Evolutionary conservation across 495 filamentous ascomycete genomes (phyloP).

Genomic region (Margaritispora aquatica): DNA sequence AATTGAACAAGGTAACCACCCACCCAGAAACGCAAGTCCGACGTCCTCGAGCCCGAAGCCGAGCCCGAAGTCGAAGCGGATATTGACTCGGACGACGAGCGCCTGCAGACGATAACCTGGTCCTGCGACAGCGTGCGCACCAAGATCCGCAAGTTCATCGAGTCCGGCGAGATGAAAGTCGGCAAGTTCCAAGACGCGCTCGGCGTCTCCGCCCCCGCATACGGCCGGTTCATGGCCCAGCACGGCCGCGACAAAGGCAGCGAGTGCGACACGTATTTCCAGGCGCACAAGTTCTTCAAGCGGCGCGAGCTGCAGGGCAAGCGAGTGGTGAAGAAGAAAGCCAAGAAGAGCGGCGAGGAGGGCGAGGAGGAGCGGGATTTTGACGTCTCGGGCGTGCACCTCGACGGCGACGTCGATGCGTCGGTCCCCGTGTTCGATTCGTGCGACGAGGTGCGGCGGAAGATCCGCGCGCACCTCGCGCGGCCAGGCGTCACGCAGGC

Average conservation of each 20-base stretch:
- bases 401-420: constrained; percentile 36
- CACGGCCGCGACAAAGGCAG: constrained; percentile 28
- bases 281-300: constrained; percentile 36
- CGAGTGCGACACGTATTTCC: constrained; percentile 13
- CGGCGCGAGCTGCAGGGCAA: constrained; percentile 32
- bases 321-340: constrained; percentile 28
- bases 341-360: too few relatives aligned
- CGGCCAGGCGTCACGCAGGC: constrained; percentile 43
- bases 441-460: constrained; percentile 50
- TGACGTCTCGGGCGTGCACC: constrained; percentile 32
- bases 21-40: constrained; percentile 32
- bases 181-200: constrained; percentile 37
- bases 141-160: constrained; percentile 37
- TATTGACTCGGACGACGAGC: constrained; percentile 17
- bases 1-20: too few relatives aligned
- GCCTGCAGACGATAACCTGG: constrained; percentile 19
- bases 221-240: constrained; percentile 33
- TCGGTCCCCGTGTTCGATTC: constrained; percentile 44
- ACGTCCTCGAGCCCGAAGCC: too few relatives aligned
- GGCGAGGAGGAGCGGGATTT: constrained; percentile 13
- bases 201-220: constrained; percentile 25
- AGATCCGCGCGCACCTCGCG: constrained; percentile 45
- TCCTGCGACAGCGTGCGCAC: constrained; percentile 27
- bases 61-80: too few relatives aligned
- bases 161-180: constrained; percentile 40